Base-by-base conservation (phyloP, 345 rosid genomes). In the Pistacia integerrima region DNA sequence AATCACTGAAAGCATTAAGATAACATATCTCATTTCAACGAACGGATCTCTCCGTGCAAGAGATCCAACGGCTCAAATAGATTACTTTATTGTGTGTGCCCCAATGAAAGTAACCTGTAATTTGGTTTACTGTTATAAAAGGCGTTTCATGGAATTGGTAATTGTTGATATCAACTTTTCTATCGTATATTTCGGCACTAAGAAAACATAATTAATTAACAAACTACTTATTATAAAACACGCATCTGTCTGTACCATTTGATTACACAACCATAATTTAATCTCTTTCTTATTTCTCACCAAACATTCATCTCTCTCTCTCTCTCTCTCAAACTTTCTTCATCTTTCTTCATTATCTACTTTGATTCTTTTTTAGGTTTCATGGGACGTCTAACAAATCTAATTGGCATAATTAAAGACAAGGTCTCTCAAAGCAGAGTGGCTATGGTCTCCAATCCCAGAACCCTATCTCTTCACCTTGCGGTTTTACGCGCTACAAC, bases 361-460 rank as follows among this genome's bases (percentile, higher is more conserved):
- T 67, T 22, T 14, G 3, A 1, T 38, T 9, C 49, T 16, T 62
- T 18, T 9, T 46, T 9, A 46, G 7, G 1, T 28, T 1, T 62
- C 41, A 92, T 93, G 95, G 93, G 89, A 36, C 85, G 79, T 68
- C 58, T 78, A 35, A 77, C 90, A 67, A 84, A 82, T 74, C 86
- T 93, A 12, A 64, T 94, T 5, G 94, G 94, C 14, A 77, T 61
- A 35, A 79, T 93, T 78, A 92, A 92, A 83, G 97, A 93, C 87
- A 92, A 83, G 72, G 93, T 88, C 10, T 92, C 97, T 3, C 97
- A 88, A 76, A 84, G 97, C 88, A 94, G 82, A 79, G 98, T 93
- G 55, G 93, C 93, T 72, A 78, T 86, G 30, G 22, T 80, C 58
- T 85, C 90, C 75, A 88, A 83, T 17, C 87, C 88, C 76, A 78